A percentile compares a stretch with the other conserved stretches of the same genome.
phyloP scores from a whole-genome alignment of 495 filamentous ascomycete species.

The Hyaloscypha finlandica region DNA sequence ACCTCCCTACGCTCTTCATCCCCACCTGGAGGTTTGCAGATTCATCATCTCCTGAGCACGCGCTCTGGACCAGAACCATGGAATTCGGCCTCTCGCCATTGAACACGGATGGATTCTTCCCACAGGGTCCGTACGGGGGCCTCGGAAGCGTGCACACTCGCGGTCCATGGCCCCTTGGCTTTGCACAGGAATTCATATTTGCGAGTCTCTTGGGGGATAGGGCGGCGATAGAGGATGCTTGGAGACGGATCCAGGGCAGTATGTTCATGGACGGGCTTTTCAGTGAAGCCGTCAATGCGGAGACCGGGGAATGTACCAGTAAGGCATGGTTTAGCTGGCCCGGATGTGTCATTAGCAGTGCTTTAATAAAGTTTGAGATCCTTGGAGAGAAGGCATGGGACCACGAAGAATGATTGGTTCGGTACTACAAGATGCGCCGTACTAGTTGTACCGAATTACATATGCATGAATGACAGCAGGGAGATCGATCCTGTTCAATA shows the following conservation, averaged over 20 bases:
- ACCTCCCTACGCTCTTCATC: slow-evolving; percentile 23
- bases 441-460: too few species aligned
- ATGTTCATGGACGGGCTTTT: slow-evolving; percentile 25
- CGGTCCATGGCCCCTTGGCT: slow-evolving; percentile 24
- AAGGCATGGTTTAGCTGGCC: slow-evolving; percentile 28
- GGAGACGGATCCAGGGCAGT: slow-evolving; percentile 14
- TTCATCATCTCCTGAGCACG: not conserved
- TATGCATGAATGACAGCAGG: too few species aligned
- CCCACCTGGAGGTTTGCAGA: slow-evolving; percentile 10
- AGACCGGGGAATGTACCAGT: slow-evolving; percentile 18
- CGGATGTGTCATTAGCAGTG: slow-evolving; percentile 18
- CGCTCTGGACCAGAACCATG: slow-evolving; percentile 20
- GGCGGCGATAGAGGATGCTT: slow-evolving; percentile 3
- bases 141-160: slow-evolving; percentile 24
- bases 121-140: slow-evolving; percentile 17
- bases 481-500: too few species aligned
- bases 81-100: slow-evolving; percentile 13
- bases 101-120: slow-evolving; percentile 16
- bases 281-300: slow-evolving; percentile 18
- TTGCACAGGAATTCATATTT: slow-evolving; percentile 23
- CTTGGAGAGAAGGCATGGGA: not conserved
- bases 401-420: too few species aligned
- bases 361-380: slow-evolving; percentile 2
- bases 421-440: too few species aligned
- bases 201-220: not conserved